These are phyloP conservation scores for Yamadazyma sp. DNA, from an alignment of 1,139 yeast genomes.

Conservation along the genomic window DNA sequence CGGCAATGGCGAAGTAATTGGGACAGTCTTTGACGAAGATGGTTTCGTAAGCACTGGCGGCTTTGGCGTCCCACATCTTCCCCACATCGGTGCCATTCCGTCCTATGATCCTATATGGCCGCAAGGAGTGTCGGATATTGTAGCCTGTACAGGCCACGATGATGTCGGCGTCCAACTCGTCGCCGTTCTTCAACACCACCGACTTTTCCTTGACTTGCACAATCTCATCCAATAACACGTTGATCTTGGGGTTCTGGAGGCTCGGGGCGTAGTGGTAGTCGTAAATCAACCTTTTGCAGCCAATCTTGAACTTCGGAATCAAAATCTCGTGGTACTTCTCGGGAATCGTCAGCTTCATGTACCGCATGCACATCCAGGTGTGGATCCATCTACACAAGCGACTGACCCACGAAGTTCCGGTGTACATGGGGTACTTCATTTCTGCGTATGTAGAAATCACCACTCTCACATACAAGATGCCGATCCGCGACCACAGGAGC, in stretches of 20 bases:
- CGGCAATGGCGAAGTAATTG: slow-evolving; percentile 37
- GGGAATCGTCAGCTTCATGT: slow-evolving; percentile 36
- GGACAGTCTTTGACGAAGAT: slow-evolving; percentile 35
- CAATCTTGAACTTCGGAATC: slow-evolving; percentile 42
- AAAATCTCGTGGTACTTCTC: slow-evolving; percentile 31
- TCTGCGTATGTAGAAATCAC: slow-evolving; percentile 33
- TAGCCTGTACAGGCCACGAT: slow-evolving; percentile 50
- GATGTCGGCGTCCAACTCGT: slow-evolving; percentile 34
- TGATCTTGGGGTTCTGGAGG: slow-evolving; percentile 32
- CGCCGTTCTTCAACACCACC: slow-evolving; percentile 31
- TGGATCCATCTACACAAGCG: slow-evolving; percentile 28
- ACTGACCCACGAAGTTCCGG: slow-evolving; percentile 30
- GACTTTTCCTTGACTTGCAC: slow-evolving; percentile 28
- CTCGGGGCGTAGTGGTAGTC: slow-evolving; percentile 38
- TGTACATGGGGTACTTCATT: slow-evolving; percentile 35
- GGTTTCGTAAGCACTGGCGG: slow-evolving; percentile 40
- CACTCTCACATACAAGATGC: slow-evolving; percentile 29
- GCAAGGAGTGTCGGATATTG: slow-evolving; percentile 22
- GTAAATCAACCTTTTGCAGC: slow-evolving; percentile 44
- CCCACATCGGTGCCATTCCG: slow-evolving; percentile 23
- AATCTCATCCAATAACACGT: slow-evolving; percentile 26
- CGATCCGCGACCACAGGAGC: slow-evolving; percentile 21
- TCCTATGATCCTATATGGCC: slow-evolving; percentile 26
- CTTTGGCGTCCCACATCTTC: slow-evolving; percentile 30
- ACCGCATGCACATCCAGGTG: slow-evolving; percentile 20